Percentiles rank a stretch among this genome's conserved stretches.
Conservation (phyloP, 2,329 filamentous ascomycete genomes). For the Stachybotrys chlorohalonatus region DNA sequence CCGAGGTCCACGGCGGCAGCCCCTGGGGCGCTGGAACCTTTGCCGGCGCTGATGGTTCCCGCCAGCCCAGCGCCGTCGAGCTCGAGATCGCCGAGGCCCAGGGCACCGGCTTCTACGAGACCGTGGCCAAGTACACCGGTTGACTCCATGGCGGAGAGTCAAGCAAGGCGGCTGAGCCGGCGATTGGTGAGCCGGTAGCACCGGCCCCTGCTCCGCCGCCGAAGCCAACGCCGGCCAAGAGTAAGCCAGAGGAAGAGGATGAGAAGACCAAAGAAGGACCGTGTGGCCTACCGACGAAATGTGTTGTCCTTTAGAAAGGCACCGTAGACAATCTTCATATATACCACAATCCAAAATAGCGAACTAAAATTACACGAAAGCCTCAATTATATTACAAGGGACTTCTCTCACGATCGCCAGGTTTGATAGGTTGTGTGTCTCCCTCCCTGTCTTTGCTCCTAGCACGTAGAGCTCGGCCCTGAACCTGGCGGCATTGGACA, state of each 20-base stretch:
- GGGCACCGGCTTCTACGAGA: constrained; percentile 76
- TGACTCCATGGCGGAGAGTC: constrained; percentile 64
- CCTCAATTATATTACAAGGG: too few species aligned
- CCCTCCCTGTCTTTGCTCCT: too few species aligned
- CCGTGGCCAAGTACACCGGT: constrained; percentile 59
- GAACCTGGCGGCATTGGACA: too few species aligned
- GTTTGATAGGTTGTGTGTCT: too few species aligned
- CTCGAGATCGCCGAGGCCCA: constrained; percentile 71
- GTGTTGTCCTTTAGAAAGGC: constrained; percentile 49
- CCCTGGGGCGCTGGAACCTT: constrained; percentile 96
- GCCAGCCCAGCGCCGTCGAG: constrained; percentile 70
- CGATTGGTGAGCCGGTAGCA: constrained; percentile 12
- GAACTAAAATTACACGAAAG: too few species aligned
- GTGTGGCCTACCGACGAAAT: constrained; percentile 71
- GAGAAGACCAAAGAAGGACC: constrained; percentile 54
- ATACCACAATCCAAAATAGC: too few species aligned
- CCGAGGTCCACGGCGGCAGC: constrained; percentile 75
- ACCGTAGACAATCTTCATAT: background rate
- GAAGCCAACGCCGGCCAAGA: constrained; percentile 10
- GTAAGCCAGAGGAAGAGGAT: constrained; percentile 20
- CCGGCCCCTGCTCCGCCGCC: constrained; percentile 5
- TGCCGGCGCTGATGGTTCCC: constrained; percentile 66
- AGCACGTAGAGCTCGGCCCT: too few species aligned
- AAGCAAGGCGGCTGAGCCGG: constrained; percentile 15
- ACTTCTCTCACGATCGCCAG: too few species aligned